Conservation (phyloP, 306 rosid species). For the Inga laurina region DNA sequence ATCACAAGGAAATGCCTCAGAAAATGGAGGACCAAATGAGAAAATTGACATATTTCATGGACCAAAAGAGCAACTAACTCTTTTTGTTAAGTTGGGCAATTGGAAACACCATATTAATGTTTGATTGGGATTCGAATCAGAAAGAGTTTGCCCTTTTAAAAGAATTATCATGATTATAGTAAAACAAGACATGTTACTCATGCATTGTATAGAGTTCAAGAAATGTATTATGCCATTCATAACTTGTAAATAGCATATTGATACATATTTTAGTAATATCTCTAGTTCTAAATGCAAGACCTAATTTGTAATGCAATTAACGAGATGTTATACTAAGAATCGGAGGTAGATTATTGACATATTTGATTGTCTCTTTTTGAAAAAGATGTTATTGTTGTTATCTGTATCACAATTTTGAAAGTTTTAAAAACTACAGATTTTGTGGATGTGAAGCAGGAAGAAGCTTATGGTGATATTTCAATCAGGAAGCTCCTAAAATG, state of each 20-base stretch:
- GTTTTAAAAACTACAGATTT: conserved; percentile 53
- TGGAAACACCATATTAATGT: not conserved
- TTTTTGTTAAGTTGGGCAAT: not conserved
- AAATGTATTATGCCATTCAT: not conserved
- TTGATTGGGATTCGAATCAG: not conserved
- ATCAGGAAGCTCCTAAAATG: conserved; percentile 41
- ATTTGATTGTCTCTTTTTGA: not conserved
- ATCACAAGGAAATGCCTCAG: not conserved
- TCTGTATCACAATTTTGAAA: conserved; percentile 36
- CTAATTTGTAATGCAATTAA: too few species aligned
- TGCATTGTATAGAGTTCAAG: not conserved
- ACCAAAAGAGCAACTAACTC: not conserved
- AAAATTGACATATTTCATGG: not conserved
- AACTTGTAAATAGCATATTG: not conserved
- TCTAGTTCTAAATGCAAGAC: too few species aligned
- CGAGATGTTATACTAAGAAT: too few species aligned
- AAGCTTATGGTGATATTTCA: conserved; percentile 50
- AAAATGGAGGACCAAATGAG: not conserved
- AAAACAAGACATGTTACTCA: not conserved
- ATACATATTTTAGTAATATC: not conserved
- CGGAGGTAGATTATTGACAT: too few species aligned
- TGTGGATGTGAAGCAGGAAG: conserved; percentile 53
- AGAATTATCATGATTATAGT: not conserved
- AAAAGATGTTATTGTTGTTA: not conserved
- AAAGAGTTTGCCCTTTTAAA: not conserved